phyloP scores from a whole-genome alignment of 148 eudicot species.

The Agrostemma githago region DNA sequence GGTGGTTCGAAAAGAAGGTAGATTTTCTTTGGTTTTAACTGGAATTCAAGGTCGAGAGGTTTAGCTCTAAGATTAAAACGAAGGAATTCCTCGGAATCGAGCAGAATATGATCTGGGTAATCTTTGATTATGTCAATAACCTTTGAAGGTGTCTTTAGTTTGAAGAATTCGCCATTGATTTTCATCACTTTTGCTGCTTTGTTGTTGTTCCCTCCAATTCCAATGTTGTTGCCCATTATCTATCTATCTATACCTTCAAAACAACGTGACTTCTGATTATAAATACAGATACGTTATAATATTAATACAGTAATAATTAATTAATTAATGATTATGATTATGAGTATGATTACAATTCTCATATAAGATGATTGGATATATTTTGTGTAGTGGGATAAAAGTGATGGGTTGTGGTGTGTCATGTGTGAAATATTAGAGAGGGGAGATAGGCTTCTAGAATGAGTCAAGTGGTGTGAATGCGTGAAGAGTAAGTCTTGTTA shows the following conservation, averaged over 20 bases:
- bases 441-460: constrained; percentile 9
- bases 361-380: neutral
- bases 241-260: neutral
- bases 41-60: constrained; percentile 35
- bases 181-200: constrained; percentile 68
- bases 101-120: constrained; percentile 59
- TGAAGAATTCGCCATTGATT: constrained; percentile 61
- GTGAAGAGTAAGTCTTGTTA: no score
- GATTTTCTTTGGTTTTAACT: constrained; percentile 45
- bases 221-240: constrained; percentile 62
- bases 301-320: neutral
- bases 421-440: neutral
- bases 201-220: constrained; percentile 25
- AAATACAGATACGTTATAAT: neutral
- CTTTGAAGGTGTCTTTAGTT: constrained; percentile 41
- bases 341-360: no score
- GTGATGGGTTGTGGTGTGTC: constrained; percentile 12
- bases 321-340: no score
- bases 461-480: neutral
- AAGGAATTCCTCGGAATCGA: constrained; percentile 52
- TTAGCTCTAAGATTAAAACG: constrained; percentile 60
- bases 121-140: constrained; percentile 51
- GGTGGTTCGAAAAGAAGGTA: constrained; percentile 74
- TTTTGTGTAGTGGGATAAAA: neutral
- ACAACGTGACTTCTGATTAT: neutral